These are phyloP conservation scores for Globisporangium carolinianum DNA, from an alignment of 352 stramenopile species.

Conservation along the genomic window DNA sequence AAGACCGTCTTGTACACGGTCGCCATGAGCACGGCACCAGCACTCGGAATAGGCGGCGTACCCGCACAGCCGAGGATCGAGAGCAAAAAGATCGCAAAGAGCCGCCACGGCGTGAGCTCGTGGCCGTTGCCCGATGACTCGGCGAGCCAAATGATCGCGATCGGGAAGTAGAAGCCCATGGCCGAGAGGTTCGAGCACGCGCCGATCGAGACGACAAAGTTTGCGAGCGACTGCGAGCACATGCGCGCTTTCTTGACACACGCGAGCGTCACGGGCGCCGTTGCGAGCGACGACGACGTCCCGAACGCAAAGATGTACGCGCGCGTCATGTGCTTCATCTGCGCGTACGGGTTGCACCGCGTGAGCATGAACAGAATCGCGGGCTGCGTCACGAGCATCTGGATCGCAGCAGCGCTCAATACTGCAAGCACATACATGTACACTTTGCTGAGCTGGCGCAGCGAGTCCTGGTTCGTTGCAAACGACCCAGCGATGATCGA, in stretches of 20 bases:
- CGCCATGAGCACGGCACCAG: conserved; percentile 41
- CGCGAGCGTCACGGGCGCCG: conserved; percentile 51
- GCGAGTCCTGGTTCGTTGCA: conserved; percentile 33
- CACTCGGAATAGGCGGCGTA: conserved; percentile 43
- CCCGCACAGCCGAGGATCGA: conserved; percentile 42
- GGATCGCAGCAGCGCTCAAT: conserved; percentile 21
- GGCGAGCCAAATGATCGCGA: conserved; percentile 52
- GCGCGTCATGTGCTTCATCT: conserved; percentile 58
- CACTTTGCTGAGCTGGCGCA: conserved; percentile 28
- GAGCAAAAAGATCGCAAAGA: conserved; percentile 50
- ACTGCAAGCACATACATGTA: conserved; percentile 49
- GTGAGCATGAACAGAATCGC: conserved; percentile 57
- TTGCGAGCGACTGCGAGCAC: conserved; percentile 65
- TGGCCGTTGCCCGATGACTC: conserved; percentile 48
- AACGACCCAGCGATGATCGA: conserved; percentile 63
- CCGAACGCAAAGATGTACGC: conserved; percentile 68
- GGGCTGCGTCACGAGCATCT: conserved; percentile 51
- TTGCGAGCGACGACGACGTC: conserved; percentile 59
- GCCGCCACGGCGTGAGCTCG: conserved; percentile 25
- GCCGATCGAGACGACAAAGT: conserved; percentile 67
- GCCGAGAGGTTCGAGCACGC: conserved; percentile 52
- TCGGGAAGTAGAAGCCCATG: conserved; percentile 53
- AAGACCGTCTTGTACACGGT: conserved; percentile 66
- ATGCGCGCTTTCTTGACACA: conserved; percentile 53
- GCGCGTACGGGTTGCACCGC: conserved; percentile 55